Evolutionary conservation across 495 filamentous ascomycete species (phyloP).

Genomic region (Penicillium parvum): DNA sequence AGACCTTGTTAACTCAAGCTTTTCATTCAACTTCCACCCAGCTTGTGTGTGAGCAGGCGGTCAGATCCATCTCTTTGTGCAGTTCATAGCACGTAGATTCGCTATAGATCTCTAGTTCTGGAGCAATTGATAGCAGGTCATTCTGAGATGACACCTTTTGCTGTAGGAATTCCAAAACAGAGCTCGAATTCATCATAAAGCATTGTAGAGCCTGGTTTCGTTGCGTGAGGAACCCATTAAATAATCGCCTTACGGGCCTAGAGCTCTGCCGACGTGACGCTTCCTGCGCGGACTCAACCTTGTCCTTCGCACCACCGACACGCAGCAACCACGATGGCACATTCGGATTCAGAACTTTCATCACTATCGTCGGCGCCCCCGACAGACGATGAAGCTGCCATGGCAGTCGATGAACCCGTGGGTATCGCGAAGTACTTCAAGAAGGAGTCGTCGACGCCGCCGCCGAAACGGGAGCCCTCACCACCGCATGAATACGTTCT

Average conservation of each 20-base stretch:
- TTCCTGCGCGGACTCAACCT: conserved; percentile 26
- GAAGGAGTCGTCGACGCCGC: conserved; percentile 56
- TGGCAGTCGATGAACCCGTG: conserved; percentile 38
- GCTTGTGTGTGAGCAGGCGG: too few species aligned
- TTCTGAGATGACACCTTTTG: background rate
- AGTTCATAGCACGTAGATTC: too few species aligned
- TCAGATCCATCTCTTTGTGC: too few species aligned
- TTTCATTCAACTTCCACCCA: too few species aligned
- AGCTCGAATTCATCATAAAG: background rate
- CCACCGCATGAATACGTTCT: conserved; percentile 85
- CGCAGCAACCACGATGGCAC: conserved; percentile 42
- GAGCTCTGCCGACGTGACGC: conserved; percentile 30
- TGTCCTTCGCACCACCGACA: conserved; percentile 21
- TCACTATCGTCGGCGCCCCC: conserved; percentile 57
- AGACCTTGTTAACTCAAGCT: too few species aligned
- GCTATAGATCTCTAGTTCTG: too few species aligned
- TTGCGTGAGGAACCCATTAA: conserved; percentile 11
- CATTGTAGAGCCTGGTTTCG: conserved; percentile 5
- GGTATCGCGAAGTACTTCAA: conserved; percentile 47
- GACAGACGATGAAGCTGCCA: conserved; percentile 51
- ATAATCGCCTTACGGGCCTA: conserved; percentile 22
- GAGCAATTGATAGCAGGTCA: too few species aligned
- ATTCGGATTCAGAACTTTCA: conserved; percentile 51
- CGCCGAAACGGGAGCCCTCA: conserved; percentile 70
- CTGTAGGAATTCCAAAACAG: background rate